Conservation (phyloP, 2,329 filamentous ascomycete species). For the Aspergillus sp. region DNA sequence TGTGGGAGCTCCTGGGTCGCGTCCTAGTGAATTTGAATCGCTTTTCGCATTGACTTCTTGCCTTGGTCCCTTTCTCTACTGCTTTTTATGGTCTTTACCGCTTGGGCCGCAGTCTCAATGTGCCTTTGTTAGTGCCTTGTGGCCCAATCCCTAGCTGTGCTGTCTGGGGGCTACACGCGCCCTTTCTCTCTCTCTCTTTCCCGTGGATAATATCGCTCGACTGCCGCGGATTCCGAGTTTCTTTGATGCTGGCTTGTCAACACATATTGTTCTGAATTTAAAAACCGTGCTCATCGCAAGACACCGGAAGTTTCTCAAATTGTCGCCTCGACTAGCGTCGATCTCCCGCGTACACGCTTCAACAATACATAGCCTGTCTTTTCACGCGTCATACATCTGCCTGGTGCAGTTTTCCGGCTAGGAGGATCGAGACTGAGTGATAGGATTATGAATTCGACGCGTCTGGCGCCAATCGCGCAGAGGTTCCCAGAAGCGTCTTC, state of each 20-base stretch:
- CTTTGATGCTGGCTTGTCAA: too few species aligned
- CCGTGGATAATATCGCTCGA: neutral
- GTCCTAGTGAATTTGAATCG: neutral
- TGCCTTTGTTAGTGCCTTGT: slow-evolving; percentile 20
- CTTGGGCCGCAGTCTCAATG: slow-evolving; percentile 5
- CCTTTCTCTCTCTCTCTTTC: neutral
- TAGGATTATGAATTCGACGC: slow-evolving; percentile 35
- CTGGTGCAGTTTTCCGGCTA: neutral
- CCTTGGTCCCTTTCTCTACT: neutral
- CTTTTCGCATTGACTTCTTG: neutral
- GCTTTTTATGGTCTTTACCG: neutral
- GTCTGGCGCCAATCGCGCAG: slow-evolving; percentile 47
- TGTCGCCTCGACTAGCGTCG: slow-evolving; percentile 1
- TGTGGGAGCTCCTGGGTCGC: too few species aligned
- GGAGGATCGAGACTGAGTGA: slow-evolving; percentile 5
- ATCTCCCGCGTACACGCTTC: slow-evolving; percentile 10
- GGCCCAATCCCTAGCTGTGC: slow-evolving; percentile 16
- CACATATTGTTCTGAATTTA: too few species aligned
- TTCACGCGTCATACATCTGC: too few species aligned
- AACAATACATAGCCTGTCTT: neutral
- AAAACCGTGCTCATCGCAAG: too few species aligned
- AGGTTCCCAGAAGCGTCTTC: slow-evolving; percentile 55
- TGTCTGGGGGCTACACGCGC: slow-evolving; percentile 5
- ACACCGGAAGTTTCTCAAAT: neutral
- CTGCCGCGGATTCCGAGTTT: too few species aligned